These are phyloP conservation scores for Hippophae gyantsensis DNA, from an alignment of 306 rosid species.

Conservation along the genomic window DNA sequence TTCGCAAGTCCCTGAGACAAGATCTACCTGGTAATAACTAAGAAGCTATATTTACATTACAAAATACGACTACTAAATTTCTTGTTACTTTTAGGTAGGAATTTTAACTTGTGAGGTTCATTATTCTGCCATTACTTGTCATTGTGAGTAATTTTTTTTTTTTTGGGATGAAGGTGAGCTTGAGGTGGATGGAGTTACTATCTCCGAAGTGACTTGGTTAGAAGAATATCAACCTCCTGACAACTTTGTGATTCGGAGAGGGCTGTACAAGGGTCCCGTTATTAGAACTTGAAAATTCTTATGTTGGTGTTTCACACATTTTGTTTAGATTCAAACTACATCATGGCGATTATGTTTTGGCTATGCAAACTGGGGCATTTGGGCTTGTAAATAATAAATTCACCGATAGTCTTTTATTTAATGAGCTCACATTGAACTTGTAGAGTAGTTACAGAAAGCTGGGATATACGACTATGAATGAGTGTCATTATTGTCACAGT, in stretches of 20 bases:
- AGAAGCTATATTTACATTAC: not conserved
- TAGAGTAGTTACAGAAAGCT: conserved; percentile 26
- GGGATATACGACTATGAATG: conserved; percentile 15
- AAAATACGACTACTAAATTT: not conserved
- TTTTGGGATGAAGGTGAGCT: conserved; percentile 34
- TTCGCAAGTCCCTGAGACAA: conserved; percentile 51
- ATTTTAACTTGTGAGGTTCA: not conserved
- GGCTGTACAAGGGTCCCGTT: conserved; percentile 85
- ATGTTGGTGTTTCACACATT: conserved; percentile 26
- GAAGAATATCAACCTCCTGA: conserved; percentile 87
- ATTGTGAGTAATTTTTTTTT: not conserved
- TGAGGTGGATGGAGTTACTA: conserved; percentile 42
- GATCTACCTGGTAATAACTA: conserved; percentile 62
- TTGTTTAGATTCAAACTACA: conserved; percentile 24
- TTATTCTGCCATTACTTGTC: not conserved
- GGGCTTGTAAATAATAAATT: conserved; percentile 51
- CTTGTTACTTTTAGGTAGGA: not conserved
- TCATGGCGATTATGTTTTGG: conserved; percentile 44
- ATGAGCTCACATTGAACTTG: conserved; percentile 28
- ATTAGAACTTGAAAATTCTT: conserved; percentile 58
- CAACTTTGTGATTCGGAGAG: conserved; percentile 79
- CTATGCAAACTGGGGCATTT: conserved; percentile 33
- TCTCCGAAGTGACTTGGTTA: conserved; percentile 60
- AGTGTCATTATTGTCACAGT: conserved; percentile 19
- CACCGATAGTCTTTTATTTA: conserved; percentile 17